Evolutionary conservation across 108 stramenopile species (phyloP), one percentile per base, ranked within the genome.

Genomic region (Nannochloropsis gaditana): DNA sequence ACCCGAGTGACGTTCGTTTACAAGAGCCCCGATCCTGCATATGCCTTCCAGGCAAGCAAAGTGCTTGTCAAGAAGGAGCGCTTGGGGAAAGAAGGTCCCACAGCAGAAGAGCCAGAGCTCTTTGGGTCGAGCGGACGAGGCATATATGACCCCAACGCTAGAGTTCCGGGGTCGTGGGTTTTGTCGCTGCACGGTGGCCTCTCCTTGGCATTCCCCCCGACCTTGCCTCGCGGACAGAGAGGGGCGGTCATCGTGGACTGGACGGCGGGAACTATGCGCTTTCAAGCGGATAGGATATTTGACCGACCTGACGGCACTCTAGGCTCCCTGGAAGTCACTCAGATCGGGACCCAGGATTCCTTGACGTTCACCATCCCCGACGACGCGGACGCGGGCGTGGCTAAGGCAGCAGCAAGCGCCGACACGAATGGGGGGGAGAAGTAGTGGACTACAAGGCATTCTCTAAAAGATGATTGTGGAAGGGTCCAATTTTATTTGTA

Each of bases 211-310:
- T 86, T 86, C 11, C 85, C 85, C 11, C 41, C 84, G 80, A 21
- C 19, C 45, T 45, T 87, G 83, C 44, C 79, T 79, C 41, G 21
- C 1, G 84, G 87, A 15, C 17, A 84, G n/a, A 79, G 19, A 42
- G 87, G 87, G 21, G 87, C 84, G 41, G 45, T 87, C 42, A 84
- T 80, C 41, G 87, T 87, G 15, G 87, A 87, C 50, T 87, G 87
- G 87, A 87, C 80, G 45, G 87, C 84, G 15, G 87, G 87, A 19
- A 11, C 9, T 21, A 81, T 50, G 83, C 83, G 87, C 44, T 87
- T 80, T 59, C 87, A 87, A 80, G 87, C 87, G 80, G 87, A 87
- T 45, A 21, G 87, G 44, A 50, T 84, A 31, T 87, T 87, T 83
- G 83, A 84, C 43, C 41, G 42, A 21, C 87, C 84, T 43, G 87